A percentile compares a stretch with the other conserved stretches of the same genome.
Conservation (phyloP, 257 asterid species). For the Nemophila menziesii region DNA sequence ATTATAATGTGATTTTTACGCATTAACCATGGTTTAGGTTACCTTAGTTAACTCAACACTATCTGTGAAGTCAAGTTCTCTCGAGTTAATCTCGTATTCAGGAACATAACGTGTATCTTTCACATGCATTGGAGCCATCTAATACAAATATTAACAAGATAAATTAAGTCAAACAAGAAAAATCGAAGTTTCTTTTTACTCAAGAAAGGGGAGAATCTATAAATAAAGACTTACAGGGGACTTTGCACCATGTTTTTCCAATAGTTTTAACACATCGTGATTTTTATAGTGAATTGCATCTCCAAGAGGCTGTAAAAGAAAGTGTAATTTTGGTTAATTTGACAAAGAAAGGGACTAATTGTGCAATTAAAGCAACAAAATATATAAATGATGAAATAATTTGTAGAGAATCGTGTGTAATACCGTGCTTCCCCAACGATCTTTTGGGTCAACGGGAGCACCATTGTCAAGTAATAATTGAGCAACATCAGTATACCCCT, state of each 20-base stretch:
- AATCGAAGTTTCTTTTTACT: not conserved
- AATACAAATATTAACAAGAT: constrained; percentile 1
- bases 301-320: constrained; percentile 62
- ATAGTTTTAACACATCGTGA: constrained; percentile 53
- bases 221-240: constrained; percentile 33
- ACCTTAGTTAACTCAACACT: constrained; percentile 72
- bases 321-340: constrained; percentile 9
- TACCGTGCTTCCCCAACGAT: constrained; percentile 99
- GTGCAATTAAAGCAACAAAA: not conserved
- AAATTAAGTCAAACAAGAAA: not conserved
- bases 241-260: constrained; percentile 74
- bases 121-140: constrained; percentile 92
- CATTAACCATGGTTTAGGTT: not conserved
- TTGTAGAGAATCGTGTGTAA: constrained; percentile 1
- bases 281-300: constrained; percentile 85
- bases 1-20: too few species aligned
- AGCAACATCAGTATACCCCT: constrained; percentile 66
- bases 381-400: not conserved
- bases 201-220: not conserved
- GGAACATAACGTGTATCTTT: constrained; percentile 66
- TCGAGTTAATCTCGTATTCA: constrained; percentile 76
- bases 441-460: constrained; percentile 50
- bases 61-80: constrained; percentile 73
- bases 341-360: not conserved
- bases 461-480: constrained; percentile 44